phyloP scores from a whole-genome alignment of 2,329 filamentous ascomycete species.

The Phaeosphaeriaceae sp. region DNA sequence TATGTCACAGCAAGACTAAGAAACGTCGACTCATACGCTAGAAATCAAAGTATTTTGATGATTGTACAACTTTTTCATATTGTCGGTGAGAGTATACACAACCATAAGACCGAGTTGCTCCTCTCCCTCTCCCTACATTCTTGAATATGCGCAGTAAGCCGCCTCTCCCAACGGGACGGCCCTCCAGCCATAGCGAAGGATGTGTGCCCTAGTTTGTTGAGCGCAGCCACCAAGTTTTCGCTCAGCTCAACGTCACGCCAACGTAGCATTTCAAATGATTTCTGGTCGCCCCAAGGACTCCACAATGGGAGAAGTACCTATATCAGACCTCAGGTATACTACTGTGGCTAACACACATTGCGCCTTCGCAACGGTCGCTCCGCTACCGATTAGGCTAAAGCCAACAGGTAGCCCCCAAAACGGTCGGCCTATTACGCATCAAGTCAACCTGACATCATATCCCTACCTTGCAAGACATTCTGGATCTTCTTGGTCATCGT shows the following conservation, averaged over 20 bases:
- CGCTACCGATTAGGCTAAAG: slow-evolving; percentile 38
- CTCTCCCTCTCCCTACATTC: slow-evolving; percentile 15
- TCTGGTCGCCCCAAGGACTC: slow-evolving; percentile 15
- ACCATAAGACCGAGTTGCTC: slow-evolving; percentile 2
- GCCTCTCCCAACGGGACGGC: slow-evolving; percentile 33
- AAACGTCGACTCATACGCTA: no score
- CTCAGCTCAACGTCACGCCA: slow-evolving; percentile 18
- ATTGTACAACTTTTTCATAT: not conserved
- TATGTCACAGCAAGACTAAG: no score
- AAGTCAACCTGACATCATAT: slow-evolving; percentile 15
- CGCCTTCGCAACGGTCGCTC: slow-evolving; percentile 22
- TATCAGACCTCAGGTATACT: slow-evolving; percentile 28
- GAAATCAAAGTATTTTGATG: not conserved
- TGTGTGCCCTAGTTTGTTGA: slow-evolving; percentile 11
- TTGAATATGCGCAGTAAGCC: slow-evolving; percentile 28
- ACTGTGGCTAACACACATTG: slow-evolving; percentile 27
- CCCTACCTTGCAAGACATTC: slow-evolving; percentile 20
- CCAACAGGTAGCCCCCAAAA: slow-evolving; percentile 22
- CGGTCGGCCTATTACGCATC: slow-evolving; percentile 24
- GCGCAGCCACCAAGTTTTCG: slow-evolving; percentile 14
- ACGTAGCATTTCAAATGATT: slow-evolving; percentile 19
- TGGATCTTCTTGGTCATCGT: slow-evolving; percentile 18
- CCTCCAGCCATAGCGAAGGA: slow-evolving; percentile 26
- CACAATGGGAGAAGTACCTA: slow-evolving; percentile 15
- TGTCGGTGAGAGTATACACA: not conserved